Evolutionary conservation across 176 grass and related monocot species (phyloP).

Genomic region (Musa schizocarpa): DNA sequence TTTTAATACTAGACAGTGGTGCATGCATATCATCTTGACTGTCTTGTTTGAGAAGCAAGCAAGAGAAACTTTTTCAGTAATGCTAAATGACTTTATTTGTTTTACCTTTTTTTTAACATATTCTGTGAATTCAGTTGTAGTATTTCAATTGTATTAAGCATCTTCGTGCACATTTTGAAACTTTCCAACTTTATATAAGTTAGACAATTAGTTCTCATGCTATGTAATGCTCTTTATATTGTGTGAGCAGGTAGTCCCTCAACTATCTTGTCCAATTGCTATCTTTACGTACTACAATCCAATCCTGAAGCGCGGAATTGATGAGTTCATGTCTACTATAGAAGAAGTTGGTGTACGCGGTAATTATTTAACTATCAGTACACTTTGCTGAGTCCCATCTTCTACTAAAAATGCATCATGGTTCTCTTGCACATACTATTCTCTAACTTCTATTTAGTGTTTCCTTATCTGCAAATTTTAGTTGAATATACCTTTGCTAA

Average conservation of each 20-base stretch:
- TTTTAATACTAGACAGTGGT: neutral
- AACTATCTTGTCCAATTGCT: conserved; percentile 22
- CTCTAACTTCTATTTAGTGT: neutral
- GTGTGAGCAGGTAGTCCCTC: conserved; percentile 20
- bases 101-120: neutral
- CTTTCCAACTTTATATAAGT: too few species aligned
- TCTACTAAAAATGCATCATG: neutral
- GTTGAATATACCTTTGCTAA: neutral
- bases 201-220: too few species aligned
- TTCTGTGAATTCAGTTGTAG: neutral
- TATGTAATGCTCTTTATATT: neutral
- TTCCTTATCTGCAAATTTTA: neutral
- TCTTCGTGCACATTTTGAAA: too few species aligned
- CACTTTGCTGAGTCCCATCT: neutral
- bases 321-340: conserved; percentile 14
- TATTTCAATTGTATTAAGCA: neutral
- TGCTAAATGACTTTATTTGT: neutral
- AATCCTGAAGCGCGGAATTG: conserved; percentile 1
- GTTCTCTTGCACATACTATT: neutral
- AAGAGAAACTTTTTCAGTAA: too few species aligned
- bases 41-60: neutral
- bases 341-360: conserved; percentile 16
- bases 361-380: conserved; percentile 3
- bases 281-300: conserved; percentile 24
- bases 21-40: neutral